phyloP scores from a whole-genome alignment of 768 basidiomycete species.

The Hericium rajendrae region DNA sequence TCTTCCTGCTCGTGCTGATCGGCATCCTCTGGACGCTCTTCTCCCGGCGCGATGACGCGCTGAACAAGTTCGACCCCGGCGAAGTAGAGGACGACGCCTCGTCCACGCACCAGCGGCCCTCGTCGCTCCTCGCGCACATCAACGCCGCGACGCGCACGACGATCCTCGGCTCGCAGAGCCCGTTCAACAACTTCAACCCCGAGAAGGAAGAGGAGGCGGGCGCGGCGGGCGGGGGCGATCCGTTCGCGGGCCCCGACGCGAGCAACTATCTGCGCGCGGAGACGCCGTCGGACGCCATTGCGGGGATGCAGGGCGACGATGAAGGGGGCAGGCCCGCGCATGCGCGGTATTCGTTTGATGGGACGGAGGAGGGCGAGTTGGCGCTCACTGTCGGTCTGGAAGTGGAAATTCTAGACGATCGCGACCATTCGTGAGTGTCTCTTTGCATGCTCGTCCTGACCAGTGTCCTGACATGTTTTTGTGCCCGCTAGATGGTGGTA shows the following conservation, averaged over 20 bases:
- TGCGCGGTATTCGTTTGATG: slow-evolving; percentile 79
- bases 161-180: slow-evolving; percentile 49
- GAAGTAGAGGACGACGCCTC: slow-evolving; percentile 70
- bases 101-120: slow-evolving; percentile 67
- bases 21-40: slow-evolving; percentile 89
- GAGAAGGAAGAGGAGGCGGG: slow-evolving; percentile 52
- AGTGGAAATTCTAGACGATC: slow-evolving; percentile 70
- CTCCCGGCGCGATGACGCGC: slow-evolving; percentile 67
- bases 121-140: slow-evolving; percentile 83
- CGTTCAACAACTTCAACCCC: slow-evolving; percentile 26
- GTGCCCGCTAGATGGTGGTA: slow-evolving; percentile 76
- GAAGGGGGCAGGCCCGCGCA: slow-evolving; percentile 67
- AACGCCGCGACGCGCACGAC: slow-evolving; percentile 83
- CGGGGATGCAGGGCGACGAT: slow-evolving; percentile 44
- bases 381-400: slow-evolving; percentile 58
- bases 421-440: slow-evolving; percentile 61
- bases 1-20: slow-evolving; percentile 77
- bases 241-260: slow-evolving; percentile 57
- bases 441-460: slow-evolving; percentile 11
- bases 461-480: neutral
- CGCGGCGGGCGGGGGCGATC: slow-evolving; percentile 34
- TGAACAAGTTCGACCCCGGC: slow-evolving; percentile 48
- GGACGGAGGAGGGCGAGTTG: slow-evolving; percentile 69
- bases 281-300: slow-evolving; percentile 68
- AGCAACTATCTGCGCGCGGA: slow-evolving; percentile 74